Evolutionary conservation across 495 filamentous ascomycete species (phyloP).

Genomic region (Aspergillus biplanus): DNA sequence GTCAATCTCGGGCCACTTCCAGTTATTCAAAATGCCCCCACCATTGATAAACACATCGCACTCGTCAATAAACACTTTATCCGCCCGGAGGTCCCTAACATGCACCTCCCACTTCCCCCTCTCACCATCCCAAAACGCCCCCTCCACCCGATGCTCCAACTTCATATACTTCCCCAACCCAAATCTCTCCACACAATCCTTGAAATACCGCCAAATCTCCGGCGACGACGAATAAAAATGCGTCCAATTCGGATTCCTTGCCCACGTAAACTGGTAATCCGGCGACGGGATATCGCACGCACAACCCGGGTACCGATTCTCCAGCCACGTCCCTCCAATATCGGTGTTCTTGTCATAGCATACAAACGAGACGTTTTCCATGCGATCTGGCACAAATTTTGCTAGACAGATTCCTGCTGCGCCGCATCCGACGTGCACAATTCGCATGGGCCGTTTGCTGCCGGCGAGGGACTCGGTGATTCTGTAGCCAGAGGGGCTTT

Average conservation of each 20-base stretch:
- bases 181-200: not conserved
- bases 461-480: not conserved
- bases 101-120: not conserved
- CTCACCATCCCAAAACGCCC: not conserved
- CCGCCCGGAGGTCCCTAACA: not conserved
- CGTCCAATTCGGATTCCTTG: not conserved
- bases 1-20: slow-evolving; percentile 40
- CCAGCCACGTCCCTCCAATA: not conserved
- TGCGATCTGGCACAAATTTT: not conserved
- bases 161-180: not conserved
- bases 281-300: not conserved
- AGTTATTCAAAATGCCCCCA: slow-evolving; percentile 3
- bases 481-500: not conserved
- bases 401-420: not conserved
- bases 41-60: slow-evolving; percentile 13
- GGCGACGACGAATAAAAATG: not conserved
- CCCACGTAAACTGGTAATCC: not conserved
- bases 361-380: not conserved
- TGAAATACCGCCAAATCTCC: slow-evolving; percentile 2
- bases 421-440: not conserved
- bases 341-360: not conserved
- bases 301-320: slow-evolving; percentile 1
- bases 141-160: not conserved
- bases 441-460: not conserved
- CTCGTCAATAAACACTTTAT: not conserved